phyloP scores from a whole-genome alignment of 768 basidiomycete species.

The Rhodotorula paludigena region DNA sequence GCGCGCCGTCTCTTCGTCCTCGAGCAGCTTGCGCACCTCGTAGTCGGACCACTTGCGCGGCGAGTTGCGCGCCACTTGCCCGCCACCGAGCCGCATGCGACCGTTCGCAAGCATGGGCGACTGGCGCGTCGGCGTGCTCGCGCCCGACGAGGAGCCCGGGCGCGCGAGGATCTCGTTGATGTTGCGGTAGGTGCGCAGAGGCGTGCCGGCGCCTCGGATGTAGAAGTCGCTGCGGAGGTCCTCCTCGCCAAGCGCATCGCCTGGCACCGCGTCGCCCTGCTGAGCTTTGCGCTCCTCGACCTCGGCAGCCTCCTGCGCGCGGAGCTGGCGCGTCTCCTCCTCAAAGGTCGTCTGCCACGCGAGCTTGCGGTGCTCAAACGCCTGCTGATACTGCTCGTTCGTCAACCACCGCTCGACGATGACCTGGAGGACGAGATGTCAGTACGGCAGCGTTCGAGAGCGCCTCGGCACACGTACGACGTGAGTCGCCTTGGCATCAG shows the following conservation, averaged over 20 bases:
- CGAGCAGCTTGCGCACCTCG: constrained; percentile 5
- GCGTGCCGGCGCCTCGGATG: constrained; percentile 15
- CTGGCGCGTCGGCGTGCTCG: not conserved
- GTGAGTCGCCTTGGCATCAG: constrained; percentile 22
- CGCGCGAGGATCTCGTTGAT: not conserved
- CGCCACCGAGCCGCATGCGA: constrained; percentile 5
- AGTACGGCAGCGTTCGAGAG: not conserved
- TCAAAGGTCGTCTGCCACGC: constrained; percentile 25
- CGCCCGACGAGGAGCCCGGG: not conserved
- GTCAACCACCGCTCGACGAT: constrained; percentile 34
- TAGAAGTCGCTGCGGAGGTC: constrained; percentile 16
- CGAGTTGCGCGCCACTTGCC: not conserved
- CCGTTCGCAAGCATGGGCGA: constrained; percentile 7
- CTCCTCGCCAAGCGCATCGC: not conserved
- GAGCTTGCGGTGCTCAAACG: constrained; percentile 14
- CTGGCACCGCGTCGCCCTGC: not conserved
- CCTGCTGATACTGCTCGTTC: not conserved
- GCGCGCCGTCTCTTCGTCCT: constrained; percentile 17
- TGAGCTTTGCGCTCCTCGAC: not conserved
- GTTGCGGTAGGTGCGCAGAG: constrained; percentile 15
- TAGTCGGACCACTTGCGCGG: constrained; percentile 15
- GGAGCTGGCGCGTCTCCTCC: constrained; percentile 18
- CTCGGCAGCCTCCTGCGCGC: not conserved
- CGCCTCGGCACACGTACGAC: constrained; percentile 5
- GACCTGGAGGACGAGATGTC: not conserved